Evolutionary conservation across 208 protist species (phyloP).

Genomic region (Angomonas ambiguus): DNA sequence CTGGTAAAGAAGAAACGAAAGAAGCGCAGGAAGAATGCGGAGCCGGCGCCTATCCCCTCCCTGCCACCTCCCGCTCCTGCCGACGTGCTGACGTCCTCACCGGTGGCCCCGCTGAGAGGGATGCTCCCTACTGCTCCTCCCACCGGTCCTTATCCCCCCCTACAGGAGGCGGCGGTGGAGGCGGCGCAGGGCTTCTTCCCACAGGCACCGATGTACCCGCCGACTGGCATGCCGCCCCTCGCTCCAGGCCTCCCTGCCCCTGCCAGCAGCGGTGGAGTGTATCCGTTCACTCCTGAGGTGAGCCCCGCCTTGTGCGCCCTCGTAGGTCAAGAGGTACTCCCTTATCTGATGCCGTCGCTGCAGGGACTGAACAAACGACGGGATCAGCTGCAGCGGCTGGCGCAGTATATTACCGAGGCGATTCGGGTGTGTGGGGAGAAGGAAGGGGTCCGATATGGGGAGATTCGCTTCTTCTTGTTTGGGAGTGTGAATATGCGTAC

Average conservation of each 20-base stretch:
- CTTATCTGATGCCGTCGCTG: conserved; percentile 45
- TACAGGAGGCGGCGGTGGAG: not conserved
- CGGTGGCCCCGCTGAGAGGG: too few species aligned
- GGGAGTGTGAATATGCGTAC: conserved; percentile 84
- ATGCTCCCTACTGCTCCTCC: too few species aligned
- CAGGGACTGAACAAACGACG: conserved; percentile 46
- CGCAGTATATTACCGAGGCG: conserved; percentile 55
- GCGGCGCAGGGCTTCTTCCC: not conserved
- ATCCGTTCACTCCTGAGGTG: conserved; percentile 63
- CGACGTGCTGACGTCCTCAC: not conserved
- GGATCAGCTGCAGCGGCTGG: conserved; percentile 45
- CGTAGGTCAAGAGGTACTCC: conserved; percentile 61
- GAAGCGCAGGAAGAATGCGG: conserved; percentile 1
- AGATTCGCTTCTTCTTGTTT: conserved; percentile 80
- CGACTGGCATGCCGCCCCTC: not conserved
- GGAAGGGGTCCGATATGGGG: conserved; percentile 30
- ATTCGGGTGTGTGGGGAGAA: conserved; percentile 35
- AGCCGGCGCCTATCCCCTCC: not conserved
- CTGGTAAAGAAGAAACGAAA: conserved; percentile 5
- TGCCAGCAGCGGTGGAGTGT: not conserved
- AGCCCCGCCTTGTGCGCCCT: conserved; percentile 40
- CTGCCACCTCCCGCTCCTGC: not conserved
- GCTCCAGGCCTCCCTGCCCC: not conserved
- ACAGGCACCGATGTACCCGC: too few species aligned
- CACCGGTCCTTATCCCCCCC: too few species aligned